Evolutionary conservation across 2,329 filamentous ascomycete species (phyloP), one percentile per base, ranked within the genome.

Genomic region (Aspergillus pseudoglaucus): DNA sequence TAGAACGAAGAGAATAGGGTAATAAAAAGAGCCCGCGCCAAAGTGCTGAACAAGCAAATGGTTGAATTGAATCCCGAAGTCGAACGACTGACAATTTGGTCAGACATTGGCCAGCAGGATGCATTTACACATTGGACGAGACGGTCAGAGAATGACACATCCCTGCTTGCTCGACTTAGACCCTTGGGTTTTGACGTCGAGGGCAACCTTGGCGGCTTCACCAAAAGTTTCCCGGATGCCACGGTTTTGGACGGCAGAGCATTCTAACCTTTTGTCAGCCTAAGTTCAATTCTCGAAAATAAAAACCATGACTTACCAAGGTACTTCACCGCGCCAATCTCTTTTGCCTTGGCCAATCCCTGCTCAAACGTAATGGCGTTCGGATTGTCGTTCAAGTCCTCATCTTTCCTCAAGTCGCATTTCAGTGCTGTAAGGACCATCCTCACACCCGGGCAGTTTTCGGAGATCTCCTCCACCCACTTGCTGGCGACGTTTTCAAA

Each of bases 191-290:
- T 74, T 75, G 30, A 75, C 73, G 33, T 72, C 69, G 20, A 98
- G 77, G 12, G 93, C 93, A 32, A 98, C 93, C 62, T 94, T 86
- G 20, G 93, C 91, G 37, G 93, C 93, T 75, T 98, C 93, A 37
- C 93, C 97, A 64, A 98, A 98, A 39, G 93, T 93, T 72, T 98
- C 93, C 71, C 97, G 96, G 64, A 98, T 94, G 52, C 93, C 93
- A 44, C 93, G 83, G 72, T 98, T 98, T 73, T 90, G 86, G 84
- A 97, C 97, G 48, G 93, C 93, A 33, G 93, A 97, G 76, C 93
- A 98, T 77, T 98, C 93, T 85, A 61, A 20, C 8, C 8, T 15
- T 15, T 12, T 18, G 17, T 39, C 10, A 39, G 18, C 17, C 37
- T 18, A 18, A 6, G 4, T 37, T 4, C n/a, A 4, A 18, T 15